Conservation (phyloP, 2,329 filamentous ascomycete species). For the Ophiosphaerella herpotricha region DNA sequence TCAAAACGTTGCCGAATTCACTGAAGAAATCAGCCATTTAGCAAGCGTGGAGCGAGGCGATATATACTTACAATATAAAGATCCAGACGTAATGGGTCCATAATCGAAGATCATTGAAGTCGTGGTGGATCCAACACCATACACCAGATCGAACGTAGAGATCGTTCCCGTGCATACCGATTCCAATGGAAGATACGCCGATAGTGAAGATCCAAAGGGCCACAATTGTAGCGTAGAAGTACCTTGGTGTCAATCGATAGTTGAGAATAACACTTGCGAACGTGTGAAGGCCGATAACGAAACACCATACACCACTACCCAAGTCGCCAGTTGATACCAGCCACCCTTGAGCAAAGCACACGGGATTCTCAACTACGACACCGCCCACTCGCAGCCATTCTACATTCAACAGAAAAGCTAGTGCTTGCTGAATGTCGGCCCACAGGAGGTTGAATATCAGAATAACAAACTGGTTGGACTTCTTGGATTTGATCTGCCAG, state of each 20-base stretch:
- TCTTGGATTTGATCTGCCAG: conserved; percentile 43
- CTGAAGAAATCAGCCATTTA: conserved; percentile 12
- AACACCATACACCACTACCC: conserved; percentile 69
- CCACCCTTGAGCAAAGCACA: conserved; percentile 70
- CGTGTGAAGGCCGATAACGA: conserved; percentile 68
- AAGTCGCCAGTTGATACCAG: conserved; percentile 70
- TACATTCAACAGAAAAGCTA: conserved; percentile 67
- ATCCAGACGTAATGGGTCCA: conserved; percentile 70
- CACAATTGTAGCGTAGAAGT: conserved; percentile 57
- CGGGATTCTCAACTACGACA: conserved; percentile 58
- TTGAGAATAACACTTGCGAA: conserved; percentile 65
- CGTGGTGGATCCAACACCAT: conserved; percentile 69
- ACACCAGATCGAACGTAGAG: conserved; percentile 68
- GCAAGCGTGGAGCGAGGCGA: too few species aligned
- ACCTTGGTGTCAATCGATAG: conserved; percentile 56
- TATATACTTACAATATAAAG: conserved; percentile 51
- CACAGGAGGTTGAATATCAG: conserved; percentile 71
- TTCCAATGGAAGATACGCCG: conserved; percentile 59
- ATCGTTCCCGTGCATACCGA: conserved; percentile 49
- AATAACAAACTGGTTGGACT: conserved; percentile 68
- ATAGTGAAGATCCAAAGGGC: conserved; percentile 65
- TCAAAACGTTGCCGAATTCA: conserved; percentile 57
- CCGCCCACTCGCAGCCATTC: conserved; percentile 61
- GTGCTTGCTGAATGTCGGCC: conserved; percentile 69
- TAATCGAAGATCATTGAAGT: conserved; percentile 60